These are phyloP conservation scores for Lyophyllum shimeji DNA, from an alignment of 768 basidiomycete species.

Conservation along the genomic window DNA sequence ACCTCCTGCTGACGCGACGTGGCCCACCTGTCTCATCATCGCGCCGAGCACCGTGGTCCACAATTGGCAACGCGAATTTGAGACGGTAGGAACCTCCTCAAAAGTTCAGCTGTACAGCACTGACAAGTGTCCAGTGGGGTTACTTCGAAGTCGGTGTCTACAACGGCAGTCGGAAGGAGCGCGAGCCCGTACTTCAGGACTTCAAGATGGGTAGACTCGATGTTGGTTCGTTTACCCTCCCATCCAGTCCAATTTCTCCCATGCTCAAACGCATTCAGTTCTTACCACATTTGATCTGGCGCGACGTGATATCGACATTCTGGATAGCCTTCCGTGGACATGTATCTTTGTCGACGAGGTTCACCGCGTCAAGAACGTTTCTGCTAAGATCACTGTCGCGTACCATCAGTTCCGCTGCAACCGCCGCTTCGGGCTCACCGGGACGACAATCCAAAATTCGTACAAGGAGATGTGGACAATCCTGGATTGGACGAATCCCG, in stretches of 20 bases:
- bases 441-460: slow-evolving; percentile 78
- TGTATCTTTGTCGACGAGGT: slow-evolving; percentile 87
- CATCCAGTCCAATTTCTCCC: not conserved
- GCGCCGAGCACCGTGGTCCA: slow-evolving; percentile 81
- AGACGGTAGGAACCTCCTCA: slow-evolving; percentile 49
- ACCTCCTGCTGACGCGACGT: slow-evolving; percentile 67
- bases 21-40: slow-evolving; percentile 87
- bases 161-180: slow-evolving; percentile 49
- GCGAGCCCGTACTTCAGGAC: slow-evolving; percentile 57
- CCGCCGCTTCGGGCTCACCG: slow-evolving; percentile 84
- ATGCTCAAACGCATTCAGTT: slow-evolving; percentile 44
- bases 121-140: slow-evolving; percentile 66
- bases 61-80: slow-evolving; percentile 91
- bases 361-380: slow-evolving; percentile 83
- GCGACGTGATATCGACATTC: slow-evolving; percentile 62
- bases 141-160: slow-evolving; percentile 88
- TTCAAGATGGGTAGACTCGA: slow-evolving; percentile 86
- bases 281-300: slow-evolving; percentile 81
- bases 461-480: slow-evolving; percentile 93
- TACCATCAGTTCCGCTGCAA: slow-evolving; percentile 68
- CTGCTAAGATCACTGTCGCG: slow-evolving; percentile 63
- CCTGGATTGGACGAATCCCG: slow-evolving; percentile 89
- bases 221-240: slow-evolving; percentile 54
- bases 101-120: not conserved
- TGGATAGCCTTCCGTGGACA: slow-evolving; percentile 71